These are phyloP conservation scores for Pyricularia sp. DNA, from an alignment of 2,329 filamentous ascomycete species.

Conservation along the genomic window DNA sequence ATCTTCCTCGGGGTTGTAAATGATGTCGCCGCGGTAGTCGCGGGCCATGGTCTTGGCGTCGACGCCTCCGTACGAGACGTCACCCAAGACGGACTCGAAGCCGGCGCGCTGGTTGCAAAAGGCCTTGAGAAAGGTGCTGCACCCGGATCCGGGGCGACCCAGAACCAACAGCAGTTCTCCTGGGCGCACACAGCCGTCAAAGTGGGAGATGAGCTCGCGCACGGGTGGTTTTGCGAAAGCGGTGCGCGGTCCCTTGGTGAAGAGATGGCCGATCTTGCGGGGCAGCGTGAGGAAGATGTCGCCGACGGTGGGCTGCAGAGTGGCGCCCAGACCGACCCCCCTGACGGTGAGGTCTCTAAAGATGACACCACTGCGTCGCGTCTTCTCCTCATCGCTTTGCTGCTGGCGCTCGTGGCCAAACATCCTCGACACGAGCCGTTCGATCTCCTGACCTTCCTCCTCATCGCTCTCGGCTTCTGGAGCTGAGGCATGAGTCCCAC, in stretches of 20 bases:
- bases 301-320: not conserved
- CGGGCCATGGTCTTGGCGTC: constrained; percentile 32
- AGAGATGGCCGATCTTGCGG: not conserved
- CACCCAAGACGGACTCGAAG: constrained; percentile 55
- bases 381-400: not conserved
- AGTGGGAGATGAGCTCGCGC: not conserved
- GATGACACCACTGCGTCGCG: not conserved
- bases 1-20: constrained; percentile 59
- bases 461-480: not conserved
- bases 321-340: not conserved
- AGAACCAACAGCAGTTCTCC: constrained; percentile 50
- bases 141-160: constrained; percentile 47
- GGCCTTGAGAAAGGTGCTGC: constrained; percentile 47
- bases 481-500: not conserved
- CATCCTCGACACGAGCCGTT: not conserved
- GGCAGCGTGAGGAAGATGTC: not conserved
- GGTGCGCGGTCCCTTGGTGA: not conserved
- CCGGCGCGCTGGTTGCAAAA: constrained; percentile 61
- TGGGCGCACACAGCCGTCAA: constrained; percentile 38
- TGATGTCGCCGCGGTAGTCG: constrained; percentile 22
- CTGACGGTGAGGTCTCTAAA: not conserved
- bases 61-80: constrained; percentile 52
- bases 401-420: constrained; percentile 8
- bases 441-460: not conserved
- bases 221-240: not conserved